Base-by-base conservation (phyloP, 2,329 filamentous ascomycete species). In the Pseudomassariella vexata region DNA sequence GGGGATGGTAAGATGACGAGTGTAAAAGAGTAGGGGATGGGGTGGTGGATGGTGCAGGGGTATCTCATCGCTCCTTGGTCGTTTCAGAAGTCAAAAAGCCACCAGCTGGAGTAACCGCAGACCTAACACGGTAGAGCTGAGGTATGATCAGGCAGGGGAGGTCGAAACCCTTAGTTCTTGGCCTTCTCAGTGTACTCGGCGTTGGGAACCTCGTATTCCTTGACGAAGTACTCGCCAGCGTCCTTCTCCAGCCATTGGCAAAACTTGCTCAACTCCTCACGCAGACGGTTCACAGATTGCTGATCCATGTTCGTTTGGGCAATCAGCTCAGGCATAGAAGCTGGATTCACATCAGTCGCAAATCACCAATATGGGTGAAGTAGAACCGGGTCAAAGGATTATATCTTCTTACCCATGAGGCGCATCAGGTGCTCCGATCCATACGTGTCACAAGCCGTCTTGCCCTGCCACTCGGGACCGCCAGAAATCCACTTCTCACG, bases 241-340 rank as follows among this genome's bases (percentile, higher is more conserved):
- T 90, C 79, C 46, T 82, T 84, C 37, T 81, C 76, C 34, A 98
- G 69, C 87, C 89, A 98, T 33, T 77, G 71, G 9, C 82, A 86
- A 59, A 98, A 81, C 59, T 88, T 90, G 45, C 77, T 73, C 11
- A 98, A 72, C 56, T 98, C 92, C 49, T 95, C 87, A 9, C 88
- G 82, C 17, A 96, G 76, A 28, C 88, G 83, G 40, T 82, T 84
- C 24, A 95, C 86, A 3, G 88, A 89, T 56, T 94, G 88, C 32
- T 82, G 72, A 52, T 96, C 92, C 88, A 98, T 95, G 62, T 96
- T 96, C 32, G 92, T 98, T 57, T 98, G 92, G 4, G 89, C 89
- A 40, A 96, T 80, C 24, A 96, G 78, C 54, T 98, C 92, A 1
- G 92, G 90, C 47, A 96, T 79, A 1, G 84, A 83, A 4, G 94